Conservation (phyloP, 2,329 filamentous ascomycete species). For the Phyllosticta paracitricarpa region DNA sequence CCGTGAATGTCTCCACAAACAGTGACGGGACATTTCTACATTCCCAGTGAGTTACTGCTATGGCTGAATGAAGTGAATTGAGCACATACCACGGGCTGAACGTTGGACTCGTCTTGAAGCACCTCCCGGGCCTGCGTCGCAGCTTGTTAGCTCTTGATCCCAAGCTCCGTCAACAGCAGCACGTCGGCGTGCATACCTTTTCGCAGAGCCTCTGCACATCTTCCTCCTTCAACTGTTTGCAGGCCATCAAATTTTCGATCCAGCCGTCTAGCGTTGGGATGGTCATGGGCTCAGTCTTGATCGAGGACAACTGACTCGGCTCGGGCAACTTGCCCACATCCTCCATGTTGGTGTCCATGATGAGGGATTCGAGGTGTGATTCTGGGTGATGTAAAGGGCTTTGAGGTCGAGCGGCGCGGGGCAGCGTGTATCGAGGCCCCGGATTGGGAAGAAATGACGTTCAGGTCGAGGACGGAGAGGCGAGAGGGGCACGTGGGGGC, state of each 20-base stretch:
- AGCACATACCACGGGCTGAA: slow-evolving; percentile 83
- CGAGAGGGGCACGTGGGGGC: slow-evolving; percentile 10
- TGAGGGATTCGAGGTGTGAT: slow-evolving; percentile 15
- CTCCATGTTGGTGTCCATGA: slow-evolving; percentile 98
- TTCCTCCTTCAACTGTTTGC: slow-evolving; percentile 92
- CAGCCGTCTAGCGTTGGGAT: slow-evolving; percentile 92
- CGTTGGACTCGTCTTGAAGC: slow-evolving; percentile 93
- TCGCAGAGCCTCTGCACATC: slow-evolving; percentile 97
- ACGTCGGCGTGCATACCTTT: slow-evolving; percentile 52
- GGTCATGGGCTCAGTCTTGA: slow-evolving; percentile 71
- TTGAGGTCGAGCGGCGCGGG: slow-evolving; percentile 17
- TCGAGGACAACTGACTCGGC: slow-evolving; percentile 56
- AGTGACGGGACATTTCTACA: slow-evolving; percentile 85
- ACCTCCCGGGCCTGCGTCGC: slow-evolving; percentile 74
- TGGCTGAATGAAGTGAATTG: background rate
- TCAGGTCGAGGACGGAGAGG: slow-evolving; percentile 16
- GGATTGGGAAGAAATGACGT: slow-evolving; percentile 29
- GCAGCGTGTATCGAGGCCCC: slow-evolving; percentile 25
- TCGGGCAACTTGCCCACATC: slow-evolving; percentile 75
- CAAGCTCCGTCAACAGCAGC: background rate
- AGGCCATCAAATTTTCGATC: slow-evolving; percentile 97
- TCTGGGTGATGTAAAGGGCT: slow-evolving; percentile 20
- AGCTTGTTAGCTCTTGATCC: slow-evolving; percentile 9
- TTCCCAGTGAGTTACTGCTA: background rate
- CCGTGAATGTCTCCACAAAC: slow-evolving; percentile 99